Conservation (phyloP, 768 basidiomycete species). For the Rhizopogon vulgaris region DNA sequence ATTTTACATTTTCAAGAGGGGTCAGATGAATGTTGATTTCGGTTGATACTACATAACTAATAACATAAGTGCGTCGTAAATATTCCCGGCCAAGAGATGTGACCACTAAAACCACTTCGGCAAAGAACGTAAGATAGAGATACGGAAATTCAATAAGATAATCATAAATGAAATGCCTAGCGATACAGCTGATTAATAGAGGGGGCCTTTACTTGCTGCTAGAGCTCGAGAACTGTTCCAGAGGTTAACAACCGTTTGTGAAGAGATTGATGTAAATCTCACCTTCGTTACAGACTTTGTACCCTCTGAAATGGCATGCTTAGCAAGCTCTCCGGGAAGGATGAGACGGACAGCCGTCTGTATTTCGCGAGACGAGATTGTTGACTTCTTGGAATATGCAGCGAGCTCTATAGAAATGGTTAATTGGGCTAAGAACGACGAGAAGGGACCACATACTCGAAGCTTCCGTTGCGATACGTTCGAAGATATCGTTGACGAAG, state of each 20-base stretch:
- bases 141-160: not conserved
- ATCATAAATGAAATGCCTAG: constrained; percentile 16
- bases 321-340: constrained; percentile 92
- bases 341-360: constrained; percentile 96
- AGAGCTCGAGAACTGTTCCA: constrained; percentile 61
- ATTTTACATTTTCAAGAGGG: too few relatives aligned
- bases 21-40: too few relatives aligned
- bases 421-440: not conserved
- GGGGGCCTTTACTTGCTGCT: constrained; percentile 48
- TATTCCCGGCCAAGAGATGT: not conserved
- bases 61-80: too few relatives aligned
- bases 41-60: too few relatives aligned
- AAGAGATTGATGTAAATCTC: constrained; percentile 12
- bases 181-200: constrained; percentile 18
- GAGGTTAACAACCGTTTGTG: constrained; percentile 7
- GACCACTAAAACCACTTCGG: not conserved
- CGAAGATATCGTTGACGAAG: constrained; percentile 94
- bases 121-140: not conserved
- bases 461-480: constrained; percentile 88
- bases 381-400: constrained; percentile 96
- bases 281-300: constrained; percentile 90
- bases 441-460: constrained; percentile 53
- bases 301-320: constrained; percentile 71
- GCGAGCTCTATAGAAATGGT: constrained; percentile 67
- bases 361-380: constrained; percentile 97